Base-by-base conservation (phyloP, 2,329 filamentous ascomycete genomes). In the Calonectria pseudoturangicola region DNA sequence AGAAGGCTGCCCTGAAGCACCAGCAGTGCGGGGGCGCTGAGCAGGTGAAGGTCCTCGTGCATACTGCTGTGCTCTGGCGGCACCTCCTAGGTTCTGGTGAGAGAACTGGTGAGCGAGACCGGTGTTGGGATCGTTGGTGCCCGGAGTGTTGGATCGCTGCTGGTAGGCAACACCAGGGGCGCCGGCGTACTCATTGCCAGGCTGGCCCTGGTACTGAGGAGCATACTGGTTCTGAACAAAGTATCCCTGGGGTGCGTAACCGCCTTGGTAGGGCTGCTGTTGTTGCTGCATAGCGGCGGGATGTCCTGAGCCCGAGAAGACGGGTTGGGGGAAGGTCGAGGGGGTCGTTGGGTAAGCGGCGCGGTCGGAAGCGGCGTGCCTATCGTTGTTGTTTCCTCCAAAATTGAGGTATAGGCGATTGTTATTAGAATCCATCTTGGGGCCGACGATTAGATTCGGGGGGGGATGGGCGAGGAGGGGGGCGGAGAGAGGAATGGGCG, bases 71-170 rank as follows among this genome's bases (percentile, higher is more conserved):
- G 89, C 89, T 77, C 95, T 91, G 73, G 92, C 92, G 51, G 91
- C 92, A 54, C 91, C 92, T 73, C 94, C 93, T 48, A 98, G 90
- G 84, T 98, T 98, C 88, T 98, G 96, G 85, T 98, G 95, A 71
- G 96, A 97, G 85, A 98, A 98, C 84, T 99, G 97, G 83, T 98
- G 95, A 73, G 96, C 95, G 56, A 98, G 90, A 36, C 95, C 96
- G 80, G 95, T 97, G 79, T 96, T 97, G 78, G 93, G 94, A 82
- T 98, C 95, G 81, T 94, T 95, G 82, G 90, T 86, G 71, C 89
- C 90, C 6, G 91, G 90, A 4, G 90, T 89, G 79, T 88, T 89
- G 78, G 89, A 88, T 73, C 89, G 86, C 73, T 86, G 86, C 81
- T 89, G 89, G 77, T 89, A 86, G 68, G 77, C 81, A 58, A 81